These are phyloP conservation scores for Pythium dissimile DNA, from an alignment of 352 stramenopile genomes.

Conservation along the genomic window DNA sequence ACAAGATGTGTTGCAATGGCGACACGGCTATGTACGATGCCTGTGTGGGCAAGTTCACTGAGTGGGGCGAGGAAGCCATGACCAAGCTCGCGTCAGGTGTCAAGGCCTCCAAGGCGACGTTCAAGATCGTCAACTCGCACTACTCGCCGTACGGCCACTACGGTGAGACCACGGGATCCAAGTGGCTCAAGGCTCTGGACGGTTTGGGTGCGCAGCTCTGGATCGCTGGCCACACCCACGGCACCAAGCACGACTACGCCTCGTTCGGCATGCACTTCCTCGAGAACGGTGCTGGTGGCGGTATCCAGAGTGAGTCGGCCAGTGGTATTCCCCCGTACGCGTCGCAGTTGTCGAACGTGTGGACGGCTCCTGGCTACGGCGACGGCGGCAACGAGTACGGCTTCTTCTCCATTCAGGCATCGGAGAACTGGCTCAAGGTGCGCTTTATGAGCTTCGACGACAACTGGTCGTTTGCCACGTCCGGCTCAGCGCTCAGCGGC, in stretches of 20 bases:
- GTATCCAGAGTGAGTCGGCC: constrained; percentile 34
- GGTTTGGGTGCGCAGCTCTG: constrained; percentile 22
- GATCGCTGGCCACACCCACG: constrained; percentile 39
- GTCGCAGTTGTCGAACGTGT: constrained; percentile 22
- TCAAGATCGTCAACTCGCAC: constrained; percentile 48
- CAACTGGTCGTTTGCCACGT: constrained; percentile 30
- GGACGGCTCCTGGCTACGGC: constrained; percentile 21
- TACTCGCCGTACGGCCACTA: constrained; percentile 37
- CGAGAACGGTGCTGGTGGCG: constrained; percentile 39
- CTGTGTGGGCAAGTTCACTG: constrained; percentile 33
- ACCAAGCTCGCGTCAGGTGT: constrained; percentile 24
- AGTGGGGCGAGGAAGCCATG: constrained; percentile 33
- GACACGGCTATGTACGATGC: constrained; percentile 33
- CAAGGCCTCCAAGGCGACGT: constrained; percentile 35
- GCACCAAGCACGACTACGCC: constrained; percentile 35
- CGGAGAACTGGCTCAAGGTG: constrained; percentile 33
- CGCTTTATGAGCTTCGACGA: constrained; percentile 38
- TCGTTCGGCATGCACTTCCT: constrained; percentile 34
- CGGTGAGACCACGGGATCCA: constrained; percentile 13
- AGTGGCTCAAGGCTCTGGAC: constrained; percentile 26
- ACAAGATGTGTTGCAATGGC: constrained; percentile 25
- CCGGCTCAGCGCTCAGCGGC: constrained; percentile 17
- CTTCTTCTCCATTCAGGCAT: constrained; percentile 33
- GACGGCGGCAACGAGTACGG: constrained; percentile 34
- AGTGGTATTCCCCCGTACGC: constrained; percentile 21